These are phyloP conservation scores for Auriscalpium microsporum DNA, from an alignment of 768 basidiomycete species.

Conservation along the genomic window DNA sequence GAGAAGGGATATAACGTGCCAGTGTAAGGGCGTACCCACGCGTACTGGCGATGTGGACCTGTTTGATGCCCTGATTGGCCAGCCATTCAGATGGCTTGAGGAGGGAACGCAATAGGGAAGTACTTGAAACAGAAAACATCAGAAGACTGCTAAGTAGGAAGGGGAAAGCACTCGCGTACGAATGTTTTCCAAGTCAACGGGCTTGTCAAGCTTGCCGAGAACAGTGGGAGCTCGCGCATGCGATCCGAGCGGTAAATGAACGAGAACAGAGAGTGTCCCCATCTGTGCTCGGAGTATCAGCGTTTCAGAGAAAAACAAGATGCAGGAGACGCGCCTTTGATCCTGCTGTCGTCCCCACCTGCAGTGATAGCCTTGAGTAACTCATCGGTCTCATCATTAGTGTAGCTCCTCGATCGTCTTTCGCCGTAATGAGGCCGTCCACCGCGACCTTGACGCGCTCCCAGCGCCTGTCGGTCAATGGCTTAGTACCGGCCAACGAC, in stretches of 20 bases:
- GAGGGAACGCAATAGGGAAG: conserved; percentile 89
- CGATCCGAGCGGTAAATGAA: conserved; percentile 95
- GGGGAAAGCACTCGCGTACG: conserved; percentile 33
- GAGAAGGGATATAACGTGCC: no score
- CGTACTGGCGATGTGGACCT: conserved; percentile 80
- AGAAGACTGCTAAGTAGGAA: neutral
- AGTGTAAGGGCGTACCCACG: conserved; percentile 1
- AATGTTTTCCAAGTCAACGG: conserved; percentile 77
- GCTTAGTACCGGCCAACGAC: conserved; percentile 90
- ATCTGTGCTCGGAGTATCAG: conserved; percentile 33
- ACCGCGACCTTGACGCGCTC: conserved; percentile 87
- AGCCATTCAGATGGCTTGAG: conserved; percentile 90
- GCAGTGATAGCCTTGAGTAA: conserved; percentile 93
- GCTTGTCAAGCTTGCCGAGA: conserved; percentile 75
- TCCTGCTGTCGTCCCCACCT: conserved; percentile 66
- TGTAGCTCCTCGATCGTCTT: conserved; percentile 67
- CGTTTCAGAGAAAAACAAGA: no score
- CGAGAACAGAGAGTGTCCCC: no score
- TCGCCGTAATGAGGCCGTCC: conserved; percentile 72
- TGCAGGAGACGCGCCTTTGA: conserved; percentile 51
- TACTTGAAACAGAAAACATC: no score
- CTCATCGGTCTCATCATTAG: conserved; percentile 85
- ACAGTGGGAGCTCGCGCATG: conserved; percentile 86
- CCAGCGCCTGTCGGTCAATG: conserved; percentile 98
- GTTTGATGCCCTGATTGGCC: conserved; percentile 66